A percentile compares a stretch with the other conserved stretches of the same genome.
These are phyloP conservation scores for Vitis hybrid DNA, from an alignment of 177 flowering plant species.

Conservation along the genomic window DNA sequence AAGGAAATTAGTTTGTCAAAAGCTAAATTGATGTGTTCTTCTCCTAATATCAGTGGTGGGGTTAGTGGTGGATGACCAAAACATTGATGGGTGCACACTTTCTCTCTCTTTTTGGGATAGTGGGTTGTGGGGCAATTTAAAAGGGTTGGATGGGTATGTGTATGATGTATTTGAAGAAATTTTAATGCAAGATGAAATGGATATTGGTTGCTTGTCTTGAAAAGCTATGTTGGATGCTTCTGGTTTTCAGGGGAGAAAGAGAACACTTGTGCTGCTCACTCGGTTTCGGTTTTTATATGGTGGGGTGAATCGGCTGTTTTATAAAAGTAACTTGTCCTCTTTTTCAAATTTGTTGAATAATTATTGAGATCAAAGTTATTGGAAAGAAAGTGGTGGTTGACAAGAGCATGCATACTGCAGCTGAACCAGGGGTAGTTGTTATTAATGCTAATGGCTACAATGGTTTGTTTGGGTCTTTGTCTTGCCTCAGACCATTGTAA, in stretches of 20 bases:
- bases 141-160: constrained; percentile 28
- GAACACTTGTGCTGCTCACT: constrained; percentile 1
- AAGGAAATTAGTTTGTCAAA: constrained; percentile 25
- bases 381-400: constrained; percentile 3
- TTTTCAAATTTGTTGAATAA: constrained; percentile 15
- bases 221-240: constrained; percentile 21
- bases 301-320: constrained; percentile 13
- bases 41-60: constrained; percentile 22
- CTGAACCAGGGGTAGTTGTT: neutral
- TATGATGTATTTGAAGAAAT: constrained; percentile 16
- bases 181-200: constrained; percentile 28
- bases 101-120: constrained; percentile 20
- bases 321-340: constrained; percentile 9
- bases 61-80: constrained; percentile 45
- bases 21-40: constrained; percentile 12
- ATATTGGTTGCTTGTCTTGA: constrained; percentile 25
- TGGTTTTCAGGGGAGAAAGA: constrained; percentile 4
- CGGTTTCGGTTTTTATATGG: neutral
- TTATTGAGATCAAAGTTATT: constrained; percentile 14
- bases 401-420: no score
- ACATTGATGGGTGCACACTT: constrained; percentile 20
- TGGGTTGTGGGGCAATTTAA: constrained; percentile 33
- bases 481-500: no score
- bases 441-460: no score
- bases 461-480: no score